phyloP scores from a whole-genome alignment of 2,329 filamentous ascomycete species.

The Xylaria multiplex region DNA sequence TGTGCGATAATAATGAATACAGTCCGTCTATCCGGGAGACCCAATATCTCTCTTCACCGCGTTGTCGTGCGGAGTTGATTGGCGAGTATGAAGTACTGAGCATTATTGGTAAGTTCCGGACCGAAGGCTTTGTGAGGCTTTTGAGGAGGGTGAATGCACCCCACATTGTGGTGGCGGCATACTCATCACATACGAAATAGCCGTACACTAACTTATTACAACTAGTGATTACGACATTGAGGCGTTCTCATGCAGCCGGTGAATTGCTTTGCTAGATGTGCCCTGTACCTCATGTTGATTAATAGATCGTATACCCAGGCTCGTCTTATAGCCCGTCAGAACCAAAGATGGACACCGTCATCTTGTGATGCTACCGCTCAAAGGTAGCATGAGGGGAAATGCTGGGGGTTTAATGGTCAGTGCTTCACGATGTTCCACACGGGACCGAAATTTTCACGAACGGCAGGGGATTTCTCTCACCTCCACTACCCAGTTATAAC shows the following conservation, averaged over 20 bases:
- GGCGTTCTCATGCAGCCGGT: conserved; percentile 30
- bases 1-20: conserved; percentile 16
- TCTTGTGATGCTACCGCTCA: conserved; percentile 20
- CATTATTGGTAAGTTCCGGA: conserved; percentile 15
- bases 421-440: conserved; percentile 27
- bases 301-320: conserved; percentile 17
- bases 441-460: conserved; percentile 28
- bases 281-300: conserved; percentile 33
- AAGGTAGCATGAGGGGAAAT: conserved; percentile 8
- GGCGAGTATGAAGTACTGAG: conserved; percentile 16
- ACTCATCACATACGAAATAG: conserved; percentile 33
- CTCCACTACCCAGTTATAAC: conserved; percentile 6
- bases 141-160: conserved; percentile 39
- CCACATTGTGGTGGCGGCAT: conserved; percentile 39
- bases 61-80: conserved; percentile 24
- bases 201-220: not conserved
- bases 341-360: conserved; percentile 10
- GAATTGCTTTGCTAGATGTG: conserved; percentile 25
- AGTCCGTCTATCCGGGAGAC: not conserved
- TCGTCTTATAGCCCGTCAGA: conserved; percentile 16
- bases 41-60: conserved; percentile 8
- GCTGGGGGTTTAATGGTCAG: conserved; percentile 9
- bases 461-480: conserved; percentile 11
- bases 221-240: conserved; percentile 29
- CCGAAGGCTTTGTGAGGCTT: conserved; percentile 29